Evolutionary conservation across 805 yeast species (phyloP), one percentile per base, ranked within the genome.

Genomic region (Sporopachydermia quercuum): DNA sequence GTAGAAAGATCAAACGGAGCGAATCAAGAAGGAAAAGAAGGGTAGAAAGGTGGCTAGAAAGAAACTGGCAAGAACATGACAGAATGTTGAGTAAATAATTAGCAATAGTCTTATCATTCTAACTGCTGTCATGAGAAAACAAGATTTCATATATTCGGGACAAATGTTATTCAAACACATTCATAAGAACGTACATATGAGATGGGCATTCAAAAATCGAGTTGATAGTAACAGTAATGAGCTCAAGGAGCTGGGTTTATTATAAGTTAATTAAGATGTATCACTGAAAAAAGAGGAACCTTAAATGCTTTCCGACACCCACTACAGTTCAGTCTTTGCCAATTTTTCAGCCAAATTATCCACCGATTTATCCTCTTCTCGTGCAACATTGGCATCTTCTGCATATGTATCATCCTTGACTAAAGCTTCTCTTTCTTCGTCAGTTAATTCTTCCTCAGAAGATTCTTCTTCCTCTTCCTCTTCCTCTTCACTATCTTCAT

Each of bases 31-130:
- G 43, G 15, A 44, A 43, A 23, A 42, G 47, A 33, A 40, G 44
- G n/a, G 34, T 50, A 6, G 49, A 82, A 46, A 74, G 71, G 53
- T 86, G 91, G 82, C 56, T 86, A 4, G 96, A 86, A 53, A 61
- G 61, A 34, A 60, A 63, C 23, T 86, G 96, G 95, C 56, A 58
- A 5, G 72, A 68, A 33, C 84, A 83, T 51, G 95, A 86, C 51
- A 62, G 53, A 40, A 44, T 64, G 38, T 60, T 74, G 18, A 58
- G 57, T 3, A 37, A 39, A 18, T 33, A 34, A n/a, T n/a, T n/a
- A n/a, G n/a, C n/a, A n/a, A n/a, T n/a, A n/a, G n/a, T n/a, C n/a
- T n/a, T n/a, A n/a, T n/a, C n/a, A n/a, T n/a, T n/a, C n/a, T n/a
- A n/a, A n/a, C n/a, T n/a, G n/a, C n/a, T n/a, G n/a, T n/a, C n/a